phyloP scores from a whole-genome alignment of 75 land plant species.

The Azolla pinnata region DNA sequence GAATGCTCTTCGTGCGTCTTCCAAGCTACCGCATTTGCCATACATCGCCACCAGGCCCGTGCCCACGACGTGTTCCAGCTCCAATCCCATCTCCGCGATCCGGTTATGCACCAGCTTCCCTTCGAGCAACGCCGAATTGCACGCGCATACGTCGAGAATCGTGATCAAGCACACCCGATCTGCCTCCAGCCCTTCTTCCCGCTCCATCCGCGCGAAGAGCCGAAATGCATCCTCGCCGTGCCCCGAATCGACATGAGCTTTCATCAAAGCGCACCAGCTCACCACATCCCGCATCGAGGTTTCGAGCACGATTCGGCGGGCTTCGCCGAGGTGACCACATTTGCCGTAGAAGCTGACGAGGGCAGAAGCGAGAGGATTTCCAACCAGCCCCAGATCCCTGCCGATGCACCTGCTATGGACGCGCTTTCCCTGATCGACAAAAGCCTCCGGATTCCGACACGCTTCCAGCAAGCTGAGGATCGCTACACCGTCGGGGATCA shows the following conservation, averaged over 20 bases:
- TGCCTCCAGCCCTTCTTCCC: constrained; percentile 21
- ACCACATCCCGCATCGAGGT: constrained; percentile 27
- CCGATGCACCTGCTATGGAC: constrained; percentile 28
- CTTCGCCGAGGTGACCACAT: constrained; percentile 42
- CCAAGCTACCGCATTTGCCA: constrained; percentile 34
- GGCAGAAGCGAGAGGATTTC: constrained; percentile 21
- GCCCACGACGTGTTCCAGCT: constrained; percentile 19
- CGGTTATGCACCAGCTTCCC: constrained; percentile 36
- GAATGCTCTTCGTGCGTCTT: constrained; percentile 29
- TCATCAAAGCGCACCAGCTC: constrained; percentile 38
- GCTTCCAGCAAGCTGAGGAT: constrained; percentile 41
- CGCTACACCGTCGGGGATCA: constrained; percentile 34
- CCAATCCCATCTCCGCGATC: constrained; percentile 20
- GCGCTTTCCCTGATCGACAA: constrained; percentile 23
- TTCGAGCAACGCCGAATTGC: constrained; percentile 1
- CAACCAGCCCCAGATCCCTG: constrained; percentile 19
- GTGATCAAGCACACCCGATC: constrained; percentile 38
- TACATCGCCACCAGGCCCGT: constrained; percentile 46
- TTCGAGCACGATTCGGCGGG: constrained; percentile 24
- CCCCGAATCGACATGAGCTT: constrained; percentile 37
- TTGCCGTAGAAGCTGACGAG: constrained; percentile 45
- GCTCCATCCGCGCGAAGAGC: constrained; percentile 27
- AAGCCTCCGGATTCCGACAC: constrained; percentile 21
- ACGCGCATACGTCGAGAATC: constrained; percentile 34
- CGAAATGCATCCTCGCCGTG: constrained; percentile 19